Evolutionary conservation across 805 yeast genomes (phyloP).

Genomic region (Zygoascus flipseniorum): DNA sequence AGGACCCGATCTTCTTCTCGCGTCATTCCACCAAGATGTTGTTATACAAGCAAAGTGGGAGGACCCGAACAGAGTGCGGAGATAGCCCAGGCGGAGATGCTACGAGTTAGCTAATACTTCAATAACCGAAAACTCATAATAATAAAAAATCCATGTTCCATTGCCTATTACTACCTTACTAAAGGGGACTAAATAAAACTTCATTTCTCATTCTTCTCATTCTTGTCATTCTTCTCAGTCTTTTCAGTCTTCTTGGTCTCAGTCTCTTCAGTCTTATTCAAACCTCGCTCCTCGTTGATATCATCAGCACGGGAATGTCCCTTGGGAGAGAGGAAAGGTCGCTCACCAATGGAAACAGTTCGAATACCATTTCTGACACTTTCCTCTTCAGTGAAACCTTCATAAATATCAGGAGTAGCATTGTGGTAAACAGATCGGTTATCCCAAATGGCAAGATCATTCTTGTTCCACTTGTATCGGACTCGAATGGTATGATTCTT

Average conservation of each 20-base stretch:
- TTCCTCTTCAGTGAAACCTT: constrained; percentile 7
- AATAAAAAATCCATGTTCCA: too few species aligned
- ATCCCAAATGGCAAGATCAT: constrained; percentile 70
- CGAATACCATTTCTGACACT: constrained; percentile 23
- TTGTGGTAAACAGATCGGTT: constrained; percentile 60
- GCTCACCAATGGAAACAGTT: constrained; percentile 23
- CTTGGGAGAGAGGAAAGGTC: constrained; percentile 24
- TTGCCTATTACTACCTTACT: too few species aligned
- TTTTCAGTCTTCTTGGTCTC: not conserved
- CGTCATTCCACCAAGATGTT: not conserved
- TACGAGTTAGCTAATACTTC: too few species aligned
- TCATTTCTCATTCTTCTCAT: too few species aligned
- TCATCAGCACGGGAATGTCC: constrained; percentile 10
- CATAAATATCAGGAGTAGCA: constrained; percentile 46
- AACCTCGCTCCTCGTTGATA: constrained; percentile 4
- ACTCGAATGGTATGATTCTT: constrained; percentile 28
- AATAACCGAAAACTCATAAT: too few species aligned
- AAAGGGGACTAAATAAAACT: too few species aligned
- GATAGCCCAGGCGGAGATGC: too few species aligned
- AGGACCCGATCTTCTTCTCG: not conserved
- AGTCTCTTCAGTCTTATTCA: not conserved
- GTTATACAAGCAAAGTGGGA: too few species aligned
- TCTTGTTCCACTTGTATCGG: constrained; percentile 49
- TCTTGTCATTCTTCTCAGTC: not conserved
- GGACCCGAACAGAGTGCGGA: too few species aligned